Evolutionary conservation across 2,329 filamentous ascomycete genomes (phyloP).

Genomic region (Cytospora paraplurivora): DNA sequence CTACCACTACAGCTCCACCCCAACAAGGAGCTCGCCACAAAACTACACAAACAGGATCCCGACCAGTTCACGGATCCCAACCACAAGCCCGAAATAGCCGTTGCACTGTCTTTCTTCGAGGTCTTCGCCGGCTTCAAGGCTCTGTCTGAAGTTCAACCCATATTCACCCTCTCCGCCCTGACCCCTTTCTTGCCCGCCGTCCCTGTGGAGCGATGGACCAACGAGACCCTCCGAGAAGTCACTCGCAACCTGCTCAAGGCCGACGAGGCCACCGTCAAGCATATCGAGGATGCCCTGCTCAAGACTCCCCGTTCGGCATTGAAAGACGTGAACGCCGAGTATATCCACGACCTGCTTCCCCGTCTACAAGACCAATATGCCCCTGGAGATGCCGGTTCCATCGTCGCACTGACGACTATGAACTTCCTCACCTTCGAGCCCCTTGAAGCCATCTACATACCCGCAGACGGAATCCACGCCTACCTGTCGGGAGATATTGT

Average conservation of each 20-base stretch:
- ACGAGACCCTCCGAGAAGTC: constrained; percentile 59
- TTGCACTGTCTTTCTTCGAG: constrained; percentile 72
- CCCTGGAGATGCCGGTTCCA: constrained; percentile 62
- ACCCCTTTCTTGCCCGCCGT: constrained; percentile 53
- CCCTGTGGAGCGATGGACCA: constrained; percentile 49
- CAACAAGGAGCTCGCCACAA: constrained; percentile 65
- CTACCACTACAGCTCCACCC: constrained; percentile 76
- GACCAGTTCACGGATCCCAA: constrained; percentile 70
- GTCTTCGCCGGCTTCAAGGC: constrained; percentile 77
- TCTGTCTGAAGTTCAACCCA: constrained; percentile 56
- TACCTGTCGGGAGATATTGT: constrained; percentile 74
- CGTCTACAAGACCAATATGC: constrained; percentile 67
- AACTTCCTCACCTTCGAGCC: constrained; percentile 69
- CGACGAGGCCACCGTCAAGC: constrained; percentile 52
- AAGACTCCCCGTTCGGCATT: constrained; percentile 51
- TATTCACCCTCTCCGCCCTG: constrained; percentile 60
- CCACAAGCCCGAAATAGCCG: constrained; percentile 79
- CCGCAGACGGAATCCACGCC: constrained; percentile 73
- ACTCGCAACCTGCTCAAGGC: constrained; percentile 58
- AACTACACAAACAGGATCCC: constrained; percentile 66
- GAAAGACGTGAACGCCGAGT: constrained; percentile 47
- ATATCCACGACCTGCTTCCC: constrained; percentile 66
- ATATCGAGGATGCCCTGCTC: constrained; percentile 55
- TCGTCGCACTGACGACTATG: constrained; percentile 73
- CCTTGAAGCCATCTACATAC: constrained; percentile 70